Evolutionary conservation across 2,329 filamentous ascomycete genomes (phyloP), one percentile per base, ranked within the genome.

Genomic region (Aspergillus sp.): DNA sequence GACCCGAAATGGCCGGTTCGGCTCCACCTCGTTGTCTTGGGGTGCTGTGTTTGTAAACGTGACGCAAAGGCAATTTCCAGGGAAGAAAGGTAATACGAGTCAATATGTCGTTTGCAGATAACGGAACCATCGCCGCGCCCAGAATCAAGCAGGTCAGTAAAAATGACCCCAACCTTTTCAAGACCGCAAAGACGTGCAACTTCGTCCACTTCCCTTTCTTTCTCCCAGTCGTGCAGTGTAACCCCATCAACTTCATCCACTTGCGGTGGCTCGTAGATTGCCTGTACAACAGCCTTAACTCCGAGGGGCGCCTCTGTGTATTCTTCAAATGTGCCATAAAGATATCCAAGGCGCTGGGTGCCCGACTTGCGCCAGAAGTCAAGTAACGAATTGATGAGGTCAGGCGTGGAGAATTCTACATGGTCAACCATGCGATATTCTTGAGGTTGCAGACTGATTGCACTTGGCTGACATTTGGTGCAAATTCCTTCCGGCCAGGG

Each of bases 351-450:
- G 41, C 95, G 85, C 73, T 99, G 95, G 27, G 84, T 78, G 4
- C 92, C 93, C 2, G 90, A 92, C 64, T 86, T 88, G 66, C 96
- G 85, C 93, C 95, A 99, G 58, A 57, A 57, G 39, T 57, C 55
- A 21, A 57, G 55, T 17, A 52, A 43, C 12, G 47, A 52, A 25
- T 57, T 52, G 35, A 57, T 57, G n/a, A 52, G 48, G 17, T 57
- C 41, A 27, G 47, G 49, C 6, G 47, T 41, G 31, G 55, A 39
- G 17, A 52, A 57, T 48, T 99, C 96, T 62, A 99, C 95, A 73
- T 99, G 95, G 69, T 99, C 95, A 3, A 99, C 93, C 90, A 95
- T 97, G 52, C 95, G 91, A 74, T 93, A 99, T 19, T 89, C 83
- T 74, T 99, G 95, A 5, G 92, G 91, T 71, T 98, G 93, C 53